phyloP scores from a whole-genome alignment of 805 yeast genomes.

The Wickerhamomyces xylosicus region DNA sequence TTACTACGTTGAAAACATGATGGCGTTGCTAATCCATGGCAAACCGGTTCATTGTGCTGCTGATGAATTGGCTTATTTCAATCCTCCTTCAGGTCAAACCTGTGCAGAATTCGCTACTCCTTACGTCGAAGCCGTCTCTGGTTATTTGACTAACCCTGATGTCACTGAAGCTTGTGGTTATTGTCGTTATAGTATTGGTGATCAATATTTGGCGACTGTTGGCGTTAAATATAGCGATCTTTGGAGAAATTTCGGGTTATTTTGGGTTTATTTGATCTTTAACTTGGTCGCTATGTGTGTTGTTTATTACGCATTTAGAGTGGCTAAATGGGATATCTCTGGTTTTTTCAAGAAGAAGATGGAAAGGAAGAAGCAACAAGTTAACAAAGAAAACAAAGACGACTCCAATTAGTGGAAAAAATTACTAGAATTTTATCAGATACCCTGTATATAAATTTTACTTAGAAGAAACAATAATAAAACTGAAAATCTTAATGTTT shows the following conservation, averaged over 20 bases:
- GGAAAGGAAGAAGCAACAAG: no score
- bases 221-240: slow-evolving; percentile 10
- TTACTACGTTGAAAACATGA: slow-evolving; percentile 42
- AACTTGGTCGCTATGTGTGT: slow-evolving; percentile 17
- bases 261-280: slow-evolving; percentile 41
- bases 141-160: slow-evolving; percentile 46
- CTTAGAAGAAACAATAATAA: no score
- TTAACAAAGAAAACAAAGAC: no score
- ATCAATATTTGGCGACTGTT: slow-evolving; percentile 22
- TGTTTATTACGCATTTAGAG: not conserved
- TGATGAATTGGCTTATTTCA: slow-evolving; percentile 36
- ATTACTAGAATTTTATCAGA: no score
- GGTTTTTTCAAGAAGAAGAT: not conserved
- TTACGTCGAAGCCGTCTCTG: slow-evolving; percentile 32
- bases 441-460: no score
- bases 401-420: no score
- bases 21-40: slow-evolving; percentile 36
- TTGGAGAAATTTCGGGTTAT: slow-evolving; percentile 61
- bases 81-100: slow-evolving; percentile 51
- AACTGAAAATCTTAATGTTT: no score
- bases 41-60: slow-evolving; percentile 38
- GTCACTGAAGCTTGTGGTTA: slow-evolving; percentile 39
- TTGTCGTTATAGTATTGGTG: slow-evolving; percentile 28
- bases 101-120: slow-evolving; percentile 45
- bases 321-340: not conserved